Conservation (phyloP, 148 eudicot species). For the Chenopodium album region DNA sequence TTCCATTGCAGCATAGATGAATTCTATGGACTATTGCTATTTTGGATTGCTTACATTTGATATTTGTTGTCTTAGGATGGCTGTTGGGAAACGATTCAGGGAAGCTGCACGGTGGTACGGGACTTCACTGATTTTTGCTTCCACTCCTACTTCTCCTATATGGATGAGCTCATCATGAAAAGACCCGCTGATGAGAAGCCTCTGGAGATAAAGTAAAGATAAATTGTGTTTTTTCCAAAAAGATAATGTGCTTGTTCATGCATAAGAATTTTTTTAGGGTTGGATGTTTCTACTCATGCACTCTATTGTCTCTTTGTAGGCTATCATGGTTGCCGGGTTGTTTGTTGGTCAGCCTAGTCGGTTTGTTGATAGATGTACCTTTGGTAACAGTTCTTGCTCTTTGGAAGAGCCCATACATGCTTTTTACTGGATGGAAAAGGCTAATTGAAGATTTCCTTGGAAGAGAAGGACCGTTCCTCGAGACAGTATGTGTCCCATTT, state of each 20-base stretch:
- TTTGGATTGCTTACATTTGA: not conserved
- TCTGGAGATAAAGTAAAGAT: constrained; percentile 60
- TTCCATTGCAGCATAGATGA: not conserved
- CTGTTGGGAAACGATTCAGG: constrained; percentile 47
- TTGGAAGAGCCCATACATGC: constrained; percentile 92
- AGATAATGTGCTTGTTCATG: not conserved
- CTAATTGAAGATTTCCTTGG: constrained; percentile 77
- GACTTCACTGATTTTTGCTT: constrained; percentile 88
- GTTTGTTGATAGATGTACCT: constrained; percentile 60
- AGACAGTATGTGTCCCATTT: constrained; percentile 90
- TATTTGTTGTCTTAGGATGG: constrained; percentile 55
- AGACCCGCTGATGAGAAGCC: constrained; percentile 54
- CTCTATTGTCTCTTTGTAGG: constrained; percentile 27
- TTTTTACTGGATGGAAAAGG: constrained; percentile 89
- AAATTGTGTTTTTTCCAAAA: not conserved
- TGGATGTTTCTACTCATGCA: not conserved
- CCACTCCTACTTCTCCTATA: constrained; percentile 88
- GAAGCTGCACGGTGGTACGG: constrained; percentile 65
- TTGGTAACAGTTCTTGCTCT: constrained; percentile 62
- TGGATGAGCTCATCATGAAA: constrained; percentile 79
- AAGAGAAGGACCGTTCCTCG: constrained; percentile 89
- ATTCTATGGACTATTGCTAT: not conserved
- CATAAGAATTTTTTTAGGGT: not conserved
- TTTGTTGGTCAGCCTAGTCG: constrained; percentile 52
- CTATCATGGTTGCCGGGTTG: constrained; percentile 58